Evolutionary conservation across 2,329 filamentous ascomycete genomes (phyloP).

Genomic region (Didymella pinodella): DNA sequence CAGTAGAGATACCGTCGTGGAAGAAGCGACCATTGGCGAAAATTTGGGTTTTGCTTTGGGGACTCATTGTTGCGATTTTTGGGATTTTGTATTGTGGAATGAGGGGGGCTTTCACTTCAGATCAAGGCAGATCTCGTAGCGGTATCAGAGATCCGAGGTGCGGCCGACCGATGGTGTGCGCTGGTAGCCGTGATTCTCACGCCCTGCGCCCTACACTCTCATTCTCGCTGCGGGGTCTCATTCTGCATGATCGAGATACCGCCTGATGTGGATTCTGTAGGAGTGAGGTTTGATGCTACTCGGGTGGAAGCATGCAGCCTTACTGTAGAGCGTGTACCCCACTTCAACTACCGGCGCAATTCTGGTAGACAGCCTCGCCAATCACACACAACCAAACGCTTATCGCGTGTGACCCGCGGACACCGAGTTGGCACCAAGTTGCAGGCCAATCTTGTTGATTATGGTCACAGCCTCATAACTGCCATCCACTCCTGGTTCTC

Average conservation of each 20-base stretch:
- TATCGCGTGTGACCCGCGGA: conserved; percentile 4
- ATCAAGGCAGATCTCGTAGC: conserved; percentile 13
- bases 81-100: background rate
- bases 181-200: conserved; percentile 5
- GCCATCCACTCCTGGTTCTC: background rate
- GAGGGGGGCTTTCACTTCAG: conserved; percentile 16
- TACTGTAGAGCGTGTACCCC: background rate
- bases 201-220: conserved; percentile 7
- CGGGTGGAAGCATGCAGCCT: background rate
- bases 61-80: conserved; percentile 10
- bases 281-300: no score
- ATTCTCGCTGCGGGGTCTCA: background rate
- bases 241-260: background rate
- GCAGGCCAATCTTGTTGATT: background rate
- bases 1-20: conserved; percentile 9
- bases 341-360: background rate
- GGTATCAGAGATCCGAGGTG: conserved; percentile 29
- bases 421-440: background rate
- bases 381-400: conserved; percentile 2
- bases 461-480: background rate
- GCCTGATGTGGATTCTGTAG: background rate
- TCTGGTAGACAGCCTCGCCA: conserved; percentile 2
- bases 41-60: conserved; percentile 23
- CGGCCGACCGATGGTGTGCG: conserved; percentile 16
- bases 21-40: conserved; percentile 44